A percentile compares a stretch with the other conserved stretches of the same genome.
Evolutionary conservation across 2,329 filamentous ascomycete species (phyloP).

Genomic region (Diplodia intermedia): DNA sequence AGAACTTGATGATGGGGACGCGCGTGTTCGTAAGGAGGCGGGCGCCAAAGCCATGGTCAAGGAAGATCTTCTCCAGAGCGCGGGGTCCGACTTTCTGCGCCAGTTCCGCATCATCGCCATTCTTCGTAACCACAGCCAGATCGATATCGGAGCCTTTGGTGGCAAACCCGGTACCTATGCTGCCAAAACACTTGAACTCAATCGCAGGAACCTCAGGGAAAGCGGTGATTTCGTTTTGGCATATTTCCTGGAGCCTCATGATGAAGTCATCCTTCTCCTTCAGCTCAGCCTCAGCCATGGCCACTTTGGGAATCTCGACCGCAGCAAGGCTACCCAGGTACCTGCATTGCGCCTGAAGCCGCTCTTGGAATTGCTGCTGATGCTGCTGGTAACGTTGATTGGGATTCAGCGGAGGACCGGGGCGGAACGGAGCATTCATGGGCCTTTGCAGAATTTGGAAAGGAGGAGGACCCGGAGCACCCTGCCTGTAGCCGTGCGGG

Average conservation of each 20-base stretch:
- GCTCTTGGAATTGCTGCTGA: conserved; percentile 13
- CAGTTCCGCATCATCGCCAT: conserved; percentile 58
- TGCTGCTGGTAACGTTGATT: conserved; percentile 20
- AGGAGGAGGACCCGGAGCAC: neutral
- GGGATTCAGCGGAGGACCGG: conserved; percentile 13
- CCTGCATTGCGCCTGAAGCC: conserved; percentile 46
- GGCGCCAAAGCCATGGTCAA: conserved; percentile 76
- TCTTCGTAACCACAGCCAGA: conserved; percentile 72
- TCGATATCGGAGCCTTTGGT: conserved; percentile 92
- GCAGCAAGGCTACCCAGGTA: conserved; percentile 54
- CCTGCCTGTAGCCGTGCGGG: conserved; percentile 6
- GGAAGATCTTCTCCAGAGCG: conserved; percentile 74
- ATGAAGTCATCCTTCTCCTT: conserved; percentile 76
- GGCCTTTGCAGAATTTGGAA: conserved; percentile 13
- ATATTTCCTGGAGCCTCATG: conserved; percentile 67
- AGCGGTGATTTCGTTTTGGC: conserved; percentile 60
- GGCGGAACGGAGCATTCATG: conserved; percentile 7
- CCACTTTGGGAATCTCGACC: conserved; percentile 62
- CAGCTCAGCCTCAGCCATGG: conserved; percentile 70
- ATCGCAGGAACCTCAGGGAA: conserved; percentile 56
- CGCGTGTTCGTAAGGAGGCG: conserved; percentile 78
- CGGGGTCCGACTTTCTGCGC: conserved; percentile 49
- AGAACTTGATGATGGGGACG: conserved; percentile 88
- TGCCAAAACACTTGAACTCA: conserved; percentile 80
- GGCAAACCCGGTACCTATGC: conserved; percentile 83